These are phyloP conservation scores for Saccharomycopsis javanensis DNA, from an alignment of 805 yeast species.

Conservation along the genomic window DNA sequence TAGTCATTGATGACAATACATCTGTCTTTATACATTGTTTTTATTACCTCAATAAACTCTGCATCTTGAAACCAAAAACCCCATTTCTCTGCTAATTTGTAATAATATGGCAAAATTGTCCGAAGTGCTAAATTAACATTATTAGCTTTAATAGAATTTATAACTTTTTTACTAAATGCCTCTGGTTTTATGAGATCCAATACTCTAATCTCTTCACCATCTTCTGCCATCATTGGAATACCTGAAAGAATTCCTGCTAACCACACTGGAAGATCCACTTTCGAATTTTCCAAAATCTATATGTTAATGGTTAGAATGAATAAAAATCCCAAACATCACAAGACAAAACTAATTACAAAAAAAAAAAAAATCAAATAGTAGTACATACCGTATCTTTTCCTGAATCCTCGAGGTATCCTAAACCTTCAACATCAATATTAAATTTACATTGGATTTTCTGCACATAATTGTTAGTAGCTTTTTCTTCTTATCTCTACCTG, in stretches of 20 bases:
- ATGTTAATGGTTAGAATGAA: background rate
- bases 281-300: constrained; percentile 46
- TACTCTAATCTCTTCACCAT: constrained; percentile 37
- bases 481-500: too few species aligned
- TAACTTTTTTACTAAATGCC: constrained; percentile 50
- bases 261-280: constrained; percentile 81
- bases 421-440: constrained; percentile 67
- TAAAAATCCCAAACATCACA: too few species aligned
- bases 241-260: constrained; percentile 70
- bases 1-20: constrained; percentile 14
- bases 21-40: constrained; percentile 25
- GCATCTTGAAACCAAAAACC: constrained; percentile 56
- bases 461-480: background rate
- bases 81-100: constrained; percentile 69
- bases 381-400: constrained; percentile 44
- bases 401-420: constrained; percentile 80
- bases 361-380: background rate
- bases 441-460: constrained; percentile 69
- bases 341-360: too few species aligned
- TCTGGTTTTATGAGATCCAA: constrained; percentile 65
- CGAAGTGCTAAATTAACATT: constrained; percentile 60
- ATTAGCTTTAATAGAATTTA: constrained; percentile 75
- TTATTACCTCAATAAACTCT: constrained; percentile 43
- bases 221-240: constrained; percentile 25
- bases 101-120: constrained; percentile 55